Conservation (phyloP, 2,329 filamentous ascomycete genomes). For the Aspergillus chevalieri region DNA sequence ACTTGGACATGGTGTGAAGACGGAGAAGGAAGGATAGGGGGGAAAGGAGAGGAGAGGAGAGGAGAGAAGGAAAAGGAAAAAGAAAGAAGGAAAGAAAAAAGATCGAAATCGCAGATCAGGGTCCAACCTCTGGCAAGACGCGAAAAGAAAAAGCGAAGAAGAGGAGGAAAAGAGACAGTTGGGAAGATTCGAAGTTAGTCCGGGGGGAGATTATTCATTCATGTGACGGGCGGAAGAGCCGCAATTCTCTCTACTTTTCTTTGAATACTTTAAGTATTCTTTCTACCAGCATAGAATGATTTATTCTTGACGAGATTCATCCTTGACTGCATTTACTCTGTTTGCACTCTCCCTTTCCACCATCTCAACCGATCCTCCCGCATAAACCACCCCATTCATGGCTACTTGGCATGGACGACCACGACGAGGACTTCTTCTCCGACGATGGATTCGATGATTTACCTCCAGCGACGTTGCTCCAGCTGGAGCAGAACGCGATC, state of each 20-base stretch:
- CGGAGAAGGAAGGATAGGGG: constrained; percentile 11
- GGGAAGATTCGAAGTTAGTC: background rate
- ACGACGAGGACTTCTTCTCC: constrained; percentile 44
- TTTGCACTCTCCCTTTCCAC: background rate
- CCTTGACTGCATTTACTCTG: background rate
- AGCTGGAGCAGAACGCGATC: constrained; percentile 42
- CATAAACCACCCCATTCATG: constrained; percentile 3
- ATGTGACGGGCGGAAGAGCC: constrained; percentile 5
- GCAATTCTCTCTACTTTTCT: constrained; percentile 11
- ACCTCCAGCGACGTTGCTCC: constrained; percentile 35
- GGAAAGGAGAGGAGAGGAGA: background rate
- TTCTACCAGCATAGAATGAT: background rate
- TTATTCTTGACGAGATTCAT: background rate
- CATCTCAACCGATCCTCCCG: background rate
- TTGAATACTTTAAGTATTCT: background rate
- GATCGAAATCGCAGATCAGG: constrained; percentile 2
- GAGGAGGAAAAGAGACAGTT: constrained; percentile 4
- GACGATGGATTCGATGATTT: constrained; percentile 43
- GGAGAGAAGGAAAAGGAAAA: constrained; percentile 4
- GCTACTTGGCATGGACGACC: constrained; percentile 39
- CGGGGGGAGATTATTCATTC: background rate
- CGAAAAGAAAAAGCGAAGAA: constrained; percentile 19
- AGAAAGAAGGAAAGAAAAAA: constrained; percentile 2
- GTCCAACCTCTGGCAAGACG: constrained; percentile 26
- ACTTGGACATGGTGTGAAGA: constrained; percentile 42